Conservation (phyloP, 1,284 basidiomycete genomes). For the Trichosporon sp. region DNA sequence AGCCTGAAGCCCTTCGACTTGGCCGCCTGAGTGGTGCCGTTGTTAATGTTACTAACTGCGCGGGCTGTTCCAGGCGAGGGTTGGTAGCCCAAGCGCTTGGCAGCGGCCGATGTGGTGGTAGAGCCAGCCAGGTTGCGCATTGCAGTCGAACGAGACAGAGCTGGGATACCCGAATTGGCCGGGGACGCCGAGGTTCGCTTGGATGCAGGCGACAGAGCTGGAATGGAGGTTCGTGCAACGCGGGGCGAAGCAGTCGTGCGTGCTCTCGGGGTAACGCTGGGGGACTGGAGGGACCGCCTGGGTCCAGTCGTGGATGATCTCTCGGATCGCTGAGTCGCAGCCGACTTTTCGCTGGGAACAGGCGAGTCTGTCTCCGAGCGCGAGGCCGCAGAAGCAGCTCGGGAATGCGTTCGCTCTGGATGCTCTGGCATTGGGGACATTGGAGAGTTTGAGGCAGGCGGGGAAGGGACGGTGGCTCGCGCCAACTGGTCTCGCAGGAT, state of each 20-base stretch:
- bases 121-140: constrained; percentile 31
- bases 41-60: constrained; percentile 8
- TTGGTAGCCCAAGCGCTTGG: constrained; percentile 3
- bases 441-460: constrained; percentile 32
- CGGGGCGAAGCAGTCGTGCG: constrained; percentile 3
- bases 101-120: constrained; percentile 1
- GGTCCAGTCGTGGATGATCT: not conserved
- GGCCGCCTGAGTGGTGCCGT: constrained; percentile 20
- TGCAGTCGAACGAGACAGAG: constrained; percentile 36
- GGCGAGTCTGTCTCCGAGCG: constrained; percentile 16
- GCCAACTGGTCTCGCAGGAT: constrained; percentile 66
- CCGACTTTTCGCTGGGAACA: constrained; percentile 3
- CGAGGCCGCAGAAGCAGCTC: constrained; percentile 1
- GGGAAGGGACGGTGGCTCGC: constrained; percentile 29
- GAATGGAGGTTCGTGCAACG: constrained; percentile 1
- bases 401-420: not conserved
- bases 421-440: constrained; percentile 36
- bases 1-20: constrained; percentile 38
- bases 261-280: constrained; percentile 7
- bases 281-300: constrained; percentile 3
- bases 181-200: constrained; percentile 9
- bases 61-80: constrained; percentile 13
- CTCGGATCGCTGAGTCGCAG: not conserved
- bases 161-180: constrained; percentile 30
- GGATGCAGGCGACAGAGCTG: constrained; percentile 5